Evolutionary conservation across 1,284 basidiomycete species (phyloP).

Genomic region (Trichosporon sp.): DNA sequence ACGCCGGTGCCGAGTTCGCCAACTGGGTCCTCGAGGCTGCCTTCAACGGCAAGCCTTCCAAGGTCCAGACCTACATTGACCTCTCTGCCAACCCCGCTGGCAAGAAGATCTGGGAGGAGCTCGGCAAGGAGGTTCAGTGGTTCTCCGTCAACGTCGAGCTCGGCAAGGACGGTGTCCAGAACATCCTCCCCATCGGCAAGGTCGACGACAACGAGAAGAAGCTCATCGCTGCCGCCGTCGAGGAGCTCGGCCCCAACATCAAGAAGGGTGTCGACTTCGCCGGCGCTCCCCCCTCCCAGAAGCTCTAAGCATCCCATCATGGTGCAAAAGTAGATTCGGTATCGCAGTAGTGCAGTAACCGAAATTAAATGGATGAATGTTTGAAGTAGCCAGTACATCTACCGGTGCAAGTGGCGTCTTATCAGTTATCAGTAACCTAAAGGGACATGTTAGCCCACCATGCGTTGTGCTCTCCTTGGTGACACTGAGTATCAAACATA

Average conservation of each 20-base stretch:
- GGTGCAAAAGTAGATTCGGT: constrained; percentile 4
- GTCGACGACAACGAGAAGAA: constrained; percentile 53
- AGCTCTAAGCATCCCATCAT: constrained; percentile 36
- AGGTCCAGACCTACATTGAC: constrained; percentile 83
- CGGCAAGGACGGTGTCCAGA: constrained; percentile 61
- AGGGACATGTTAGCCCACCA: background rate
- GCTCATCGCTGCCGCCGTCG: constrained; percentile 53
- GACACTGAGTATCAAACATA: background rate
- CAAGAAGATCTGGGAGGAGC: constrained; percentile 49
- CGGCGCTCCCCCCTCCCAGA: constrained; percentile 40
- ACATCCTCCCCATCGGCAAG: constrained; percentile 55
- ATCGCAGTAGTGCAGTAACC: background rate
- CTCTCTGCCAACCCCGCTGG: constrained; percentile 55
- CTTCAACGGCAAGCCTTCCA: constrained; percentile 72
- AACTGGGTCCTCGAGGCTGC: constrained; percentile 75
- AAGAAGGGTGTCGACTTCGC: constrained; percentile 51
- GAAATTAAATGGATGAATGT: background rate
- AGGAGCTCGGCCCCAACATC: constrained; percentile 55
- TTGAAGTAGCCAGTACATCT: background rate
- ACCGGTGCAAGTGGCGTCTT: background rate
- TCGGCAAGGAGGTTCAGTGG: constrained; percentile 61
- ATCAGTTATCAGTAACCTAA: background rate
- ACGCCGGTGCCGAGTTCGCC: constrained; percentile 84
- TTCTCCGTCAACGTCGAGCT: constrained; percentile 89
- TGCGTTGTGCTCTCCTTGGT: background rate